phyloP scores from a whole-genome alignment of 2,329 filamentous ascomycete species.

The Paracoccidioides lutzii region DNA sequence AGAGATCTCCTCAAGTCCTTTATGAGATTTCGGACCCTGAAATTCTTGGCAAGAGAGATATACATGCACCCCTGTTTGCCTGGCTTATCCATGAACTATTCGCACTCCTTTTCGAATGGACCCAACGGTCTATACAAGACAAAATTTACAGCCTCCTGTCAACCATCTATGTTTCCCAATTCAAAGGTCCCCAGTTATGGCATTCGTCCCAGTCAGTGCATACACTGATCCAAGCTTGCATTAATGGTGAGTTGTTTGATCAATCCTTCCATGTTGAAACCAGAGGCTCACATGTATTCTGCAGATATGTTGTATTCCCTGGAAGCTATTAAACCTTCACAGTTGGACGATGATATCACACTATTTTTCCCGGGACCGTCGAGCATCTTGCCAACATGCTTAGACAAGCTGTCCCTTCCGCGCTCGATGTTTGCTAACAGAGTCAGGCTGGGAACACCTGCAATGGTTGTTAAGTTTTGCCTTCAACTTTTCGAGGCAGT shows the following conservation, averaged over 20 bases:
- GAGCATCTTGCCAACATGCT: constrained; percentile 17
- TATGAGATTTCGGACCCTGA: constrained; percentile 52
- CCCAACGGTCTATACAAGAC: constrained; percentile 29
- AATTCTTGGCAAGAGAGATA: constrained; percentile 35
- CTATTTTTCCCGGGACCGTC: constrained; percentile 18
- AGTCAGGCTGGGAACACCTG: constrained; percentile 18
- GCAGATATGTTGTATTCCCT: constrained; percentile 36
- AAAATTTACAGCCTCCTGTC: constrained; percentile 25
- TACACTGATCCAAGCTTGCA: constrained; percentile 23
- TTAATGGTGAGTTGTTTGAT: constrained; percentile 22
- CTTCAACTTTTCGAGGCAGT: constrained; percentile 22
- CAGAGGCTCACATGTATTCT: constrained; percentile 1
- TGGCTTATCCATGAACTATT: constrained; percentile 44
- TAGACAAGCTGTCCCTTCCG: constrained; percentile 22
- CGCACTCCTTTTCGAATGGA: constrained; percentile 32
- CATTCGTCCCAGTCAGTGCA: constrained; percentile 19
- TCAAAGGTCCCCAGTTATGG: constrained; percentile 21
- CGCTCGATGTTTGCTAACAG: constrained; percentile 17
- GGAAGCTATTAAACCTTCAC: constrained; percentile 19
- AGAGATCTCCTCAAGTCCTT: constrained; percentile 56
- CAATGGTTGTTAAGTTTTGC: constrained; percentile 15
- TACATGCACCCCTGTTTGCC: constrained; percentile 38
- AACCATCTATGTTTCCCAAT: constrained; percentile 21
- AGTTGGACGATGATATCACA: constrained; percentile 5
- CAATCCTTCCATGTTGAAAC: neutral